Evolutionary conservation across 345 rosid species (phyloP), one percentile per base, ranked within the genome.

Genomic region (Anastatica hierochuntica): DNA sequence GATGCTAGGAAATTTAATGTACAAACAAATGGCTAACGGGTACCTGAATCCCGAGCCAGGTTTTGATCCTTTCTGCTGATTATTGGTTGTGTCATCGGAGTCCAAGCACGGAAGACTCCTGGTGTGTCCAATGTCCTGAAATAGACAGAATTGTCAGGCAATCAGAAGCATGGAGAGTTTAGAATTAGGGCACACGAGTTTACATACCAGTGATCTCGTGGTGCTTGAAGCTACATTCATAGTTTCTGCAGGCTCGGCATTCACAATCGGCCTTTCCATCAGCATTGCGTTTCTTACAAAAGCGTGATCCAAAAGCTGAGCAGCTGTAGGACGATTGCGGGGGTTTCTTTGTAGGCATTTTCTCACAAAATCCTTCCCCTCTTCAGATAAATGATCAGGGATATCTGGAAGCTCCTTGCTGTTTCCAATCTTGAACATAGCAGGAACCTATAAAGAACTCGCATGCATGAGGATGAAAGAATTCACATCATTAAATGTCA

Each of bases 341-440:
- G 95, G 90, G 43, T 85, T 77, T 52, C 88, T 68, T 64, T 82
- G 90, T 38, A 85, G 45, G 63, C 95, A 85, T 36, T 68, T 70
- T 58, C 72, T 76, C 37, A 85, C 85, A 67, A 85, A 85, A 66
- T 85, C 85, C 68, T 80, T 82, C 9, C 85, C 95, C 6, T 82
- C 87, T 31, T 77, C 83, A 14, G 95, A 82, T 60, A 85, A 82
- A 71, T 67, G 68, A 64, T 75, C 84, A 30, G 95, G 95, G 65
- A 85, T 78, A 26, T 74, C 71, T 17, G 95, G 95, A 60, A 85
- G 90, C 66, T 82, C 90, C 77, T 82, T 85, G 65, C 95, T 78
- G 70, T 82, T 85, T 56, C 95, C 95, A 49, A 85, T 85, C 75
- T 85, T 85, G 68, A 85, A 85, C 87, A 85, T 73, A 41, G 95